Evolutionary conservation across 768 basidiomycete species (phyloP), one percentile per base, ranked within the genome.

Genomic region (Inosperma sp.): DNA sequence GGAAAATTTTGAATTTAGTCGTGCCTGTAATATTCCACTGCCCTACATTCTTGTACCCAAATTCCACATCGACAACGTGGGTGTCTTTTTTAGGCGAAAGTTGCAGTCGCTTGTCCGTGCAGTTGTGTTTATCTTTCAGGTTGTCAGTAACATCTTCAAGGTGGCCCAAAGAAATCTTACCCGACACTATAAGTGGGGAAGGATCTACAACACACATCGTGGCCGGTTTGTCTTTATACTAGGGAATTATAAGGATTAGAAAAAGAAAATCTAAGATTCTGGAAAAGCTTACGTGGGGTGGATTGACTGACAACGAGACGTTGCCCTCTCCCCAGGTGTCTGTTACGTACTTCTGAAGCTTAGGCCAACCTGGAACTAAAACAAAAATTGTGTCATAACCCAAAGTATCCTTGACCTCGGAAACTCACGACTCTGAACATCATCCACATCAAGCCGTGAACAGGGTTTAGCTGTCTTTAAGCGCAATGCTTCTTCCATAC

Each of bases 11-110:
- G 33, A 25, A 46, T 29, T 39, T 2, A 33, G 34, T 22, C 54
- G n/a, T 51, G 61, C 63, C 59, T 19, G 61, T 64, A 41, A 64
- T 64, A 52, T 62, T 64, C 63, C 63, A 64, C 27, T 60, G 57
- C 19, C 63, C 63, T 2, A 37, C 54, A 21, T 60, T 62, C 4
- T 51, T 53, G 36, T 60, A 64, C 0, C 63, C 63, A 37, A 59
- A 54, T 48, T 60, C 52, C 19, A 64, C 57, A n/a, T 61, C 57
- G 41, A 64, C 58, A n/a, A 53, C 37, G 16, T 55, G 54, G 13
- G 53, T 52, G 29, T 56, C 33, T 17, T 40, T 58, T 29, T 55
- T 48, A 4, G 63, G 58, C 8, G 51, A 54, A 17, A 64, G 61
- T 26, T 59, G 57, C 26, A 60, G 55, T 33, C 63, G 44, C 25